Conservation (phyloP, 495 filamentous ascomycete species). For the Recurvomyces mirabilis region DNA sequence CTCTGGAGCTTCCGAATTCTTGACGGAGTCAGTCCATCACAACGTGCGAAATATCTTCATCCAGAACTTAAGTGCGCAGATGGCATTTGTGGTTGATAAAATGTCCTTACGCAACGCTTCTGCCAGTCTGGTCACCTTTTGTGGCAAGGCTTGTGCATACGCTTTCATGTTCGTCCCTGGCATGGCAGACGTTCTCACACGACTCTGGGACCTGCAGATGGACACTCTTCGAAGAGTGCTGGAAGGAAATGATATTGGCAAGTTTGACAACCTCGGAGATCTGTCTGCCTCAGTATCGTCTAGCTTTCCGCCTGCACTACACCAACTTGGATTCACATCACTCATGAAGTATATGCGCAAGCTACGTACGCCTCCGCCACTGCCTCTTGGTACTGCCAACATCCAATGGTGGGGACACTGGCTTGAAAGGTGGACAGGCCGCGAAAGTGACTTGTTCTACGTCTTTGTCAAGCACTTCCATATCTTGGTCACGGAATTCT, state of each 20-base stretch:
- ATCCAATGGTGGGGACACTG: constrained; percentile 82
- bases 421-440: constrained; percentile 75
- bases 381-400: constrained; percentile 57
- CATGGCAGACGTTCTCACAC: constrained; percentile 73
- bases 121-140: constrained; percentile 84
- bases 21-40: constrained; percentile 82
- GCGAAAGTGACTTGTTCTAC: constrained; percentile 86
- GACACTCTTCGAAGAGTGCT: constrained; percentile 58
- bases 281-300: constrained; percentile 46
- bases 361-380: constrained; percentile 55
- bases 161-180: constrained; percentile 94
- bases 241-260: constrained; percentile 47
- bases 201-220: constrained; percentile 64
- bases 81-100: constrained; percentile 81
- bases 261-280: constrained; percentile 31
- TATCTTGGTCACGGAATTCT: constrained; percentile 67
- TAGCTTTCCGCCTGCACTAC: constrained; percentile 62
- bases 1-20: constrained; percentile 61
- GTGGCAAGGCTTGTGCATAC: constrained; percentile 87
- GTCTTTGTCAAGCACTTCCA: constrained; percentile 89
- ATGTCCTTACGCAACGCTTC: constrained; percentile 84
- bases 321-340: constrained; percentile 61
- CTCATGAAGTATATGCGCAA: constrained; percentile 48
- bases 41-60: constrained; percentile 88
- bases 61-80: constrained; percentile 75